Evolutionary conservation across 1,284 basidiomycete species (phyloP).

Genomic region (Exsudoporus floridanus): DNA sequence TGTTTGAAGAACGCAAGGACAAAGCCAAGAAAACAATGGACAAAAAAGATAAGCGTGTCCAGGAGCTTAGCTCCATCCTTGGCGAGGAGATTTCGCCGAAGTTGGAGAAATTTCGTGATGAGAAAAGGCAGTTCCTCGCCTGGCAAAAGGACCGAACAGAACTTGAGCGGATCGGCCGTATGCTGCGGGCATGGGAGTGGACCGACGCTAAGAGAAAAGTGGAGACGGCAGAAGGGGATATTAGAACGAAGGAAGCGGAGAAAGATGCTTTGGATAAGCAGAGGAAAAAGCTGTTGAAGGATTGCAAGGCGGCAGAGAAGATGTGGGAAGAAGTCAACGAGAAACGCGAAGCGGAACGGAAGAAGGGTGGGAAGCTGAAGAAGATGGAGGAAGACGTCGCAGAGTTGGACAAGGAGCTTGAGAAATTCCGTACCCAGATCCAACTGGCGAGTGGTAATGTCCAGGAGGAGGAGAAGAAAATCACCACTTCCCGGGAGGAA

Average conservation of each 20-base stretch:
- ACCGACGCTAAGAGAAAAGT: conserved; percentile 52
- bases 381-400: conserved; percentile 77
- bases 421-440: conserved; percentile 84
- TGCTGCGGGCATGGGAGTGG: conserved; percentile 92
- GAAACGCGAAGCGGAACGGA: conserved; percentile 65
- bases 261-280: conserved; percentile 48
- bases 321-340: conserved; percentile 58
- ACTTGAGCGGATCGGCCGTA: conserved; percentile 84
- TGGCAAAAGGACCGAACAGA: conserved; percentile 91
- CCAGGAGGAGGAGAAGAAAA: conserved; percentile 75
- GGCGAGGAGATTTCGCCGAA: conserved; percentile 94
- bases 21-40: conserved; percentile 96
- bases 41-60: conserved; percentile 97
- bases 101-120: conserved; percentile 85
- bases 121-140: conserved; percentile 88
- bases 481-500: conserved; percentile 55
- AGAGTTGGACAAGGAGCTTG: conserved; percentile 80
- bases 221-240: conserved; percentile 52
- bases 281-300: conserved; percentile 50
- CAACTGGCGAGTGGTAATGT: conserved; percentile 82
- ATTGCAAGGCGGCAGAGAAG: conserved; percentile 52
- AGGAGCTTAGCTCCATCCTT: conserved; percentile 82
- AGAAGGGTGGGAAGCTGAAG: conserved; percentile 75
- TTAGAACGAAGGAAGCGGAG: conserved; percentile 48
- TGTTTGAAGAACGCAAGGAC: conserved; percentile 99